A percentile compares a stretch with the other conserved stretches of the same genome.
Conservation (phyloP, 2,329 filamentous ascomycete species). For the Alternaria metachromatica region DNA sequence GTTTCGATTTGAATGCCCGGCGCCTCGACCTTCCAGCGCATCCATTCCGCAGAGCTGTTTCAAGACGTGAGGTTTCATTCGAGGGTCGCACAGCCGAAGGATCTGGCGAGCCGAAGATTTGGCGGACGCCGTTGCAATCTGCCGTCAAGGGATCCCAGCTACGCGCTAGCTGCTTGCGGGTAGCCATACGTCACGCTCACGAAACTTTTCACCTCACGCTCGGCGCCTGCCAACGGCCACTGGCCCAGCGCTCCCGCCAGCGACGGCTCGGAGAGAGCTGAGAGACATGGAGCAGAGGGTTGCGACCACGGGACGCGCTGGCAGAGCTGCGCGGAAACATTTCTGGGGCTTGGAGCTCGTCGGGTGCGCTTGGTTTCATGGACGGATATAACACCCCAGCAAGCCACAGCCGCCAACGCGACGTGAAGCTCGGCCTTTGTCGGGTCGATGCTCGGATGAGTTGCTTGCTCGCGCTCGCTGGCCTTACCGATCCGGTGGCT, state of each 20-base stretch:
- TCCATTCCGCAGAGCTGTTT: constrained; percentile 21
- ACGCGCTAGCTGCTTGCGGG: constrained; percentile 1
- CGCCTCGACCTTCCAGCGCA: constrained; percentile 13
- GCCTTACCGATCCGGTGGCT: constrained; percentile 12
- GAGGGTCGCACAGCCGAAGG: constrained; percentile 15
- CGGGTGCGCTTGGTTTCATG: constrained; percentile 23
- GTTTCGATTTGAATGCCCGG: constrained; percentile 19
- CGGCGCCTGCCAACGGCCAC: constrained; percentile 3
- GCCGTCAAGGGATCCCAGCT: constrained; percentile 13
- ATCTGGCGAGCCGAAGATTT: constrained; percentile 15
- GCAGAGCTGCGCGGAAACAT: not conserved
- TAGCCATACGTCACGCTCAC: constrained; percentile 22
- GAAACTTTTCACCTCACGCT: constrained; percentile 19
- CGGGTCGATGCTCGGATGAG: constrained; percentile 29
- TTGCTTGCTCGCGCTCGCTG: constrained; percentile 23
- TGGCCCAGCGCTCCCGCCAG: not conserved
- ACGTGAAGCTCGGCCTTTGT: constrained; percentile 23
- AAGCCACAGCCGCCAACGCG: constrained; percentile 30
- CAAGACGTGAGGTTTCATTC: constrained; percentile 16
- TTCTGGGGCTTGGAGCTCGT: constrained; percentile 11
- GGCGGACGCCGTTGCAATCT: constrained; percentile 20
- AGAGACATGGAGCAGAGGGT: not conserved
- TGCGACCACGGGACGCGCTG: not conserved
- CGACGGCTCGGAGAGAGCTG: not conserved
- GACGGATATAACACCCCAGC: constrained; percentile 30